These are phyloP conservation scores for Larix sibirica DNA, from an alignment of 83 land plant genomes.

Conservation along the genomic window DNA sequence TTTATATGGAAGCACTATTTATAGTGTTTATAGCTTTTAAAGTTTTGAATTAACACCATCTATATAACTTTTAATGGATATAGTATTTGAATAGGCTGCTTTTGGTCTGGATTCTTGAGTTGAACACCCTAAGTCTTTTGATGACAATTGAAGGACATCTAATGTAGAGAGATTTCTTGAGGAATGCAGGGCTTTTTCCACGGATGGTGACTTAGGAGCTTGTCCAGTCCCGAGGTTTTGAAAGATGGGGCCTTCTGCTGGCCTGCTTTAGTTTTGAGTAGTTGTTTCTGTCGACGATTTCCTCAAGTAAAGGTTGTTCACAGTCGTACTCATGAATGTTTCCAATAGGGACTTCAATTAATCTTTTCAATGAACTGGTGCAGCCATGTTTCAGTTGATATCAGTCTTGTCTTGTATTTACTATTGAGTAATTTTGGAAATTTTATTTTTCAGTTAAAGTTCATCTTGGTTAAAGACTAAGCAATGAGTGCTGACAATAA, in stretches of 20 bases:
- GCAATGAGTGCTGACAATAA: too few relatives aligned
- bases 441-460: neutral
- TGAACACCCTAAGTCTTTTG: neutral
- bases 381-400: neutral
- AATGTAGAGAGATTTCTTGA: conserved; percentile 4
- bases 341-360: neutral
- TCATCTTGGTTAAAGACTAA: neutral
- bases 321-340: neutral
- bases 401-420: neutral
- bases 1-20: neutral
- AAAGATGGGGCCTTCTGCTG: conserved; percentile 1
- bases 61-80: neutral
- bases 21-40: neutral
- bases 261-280: conserved; percentile 1
- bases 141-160: conserved; percentile 4
- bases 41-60: neutral
- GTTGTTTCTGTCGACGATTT: neutral
- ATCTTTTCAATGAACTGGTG: neutral
- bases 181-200: conserved; percentile 6
- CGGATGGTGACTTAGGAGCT: conserved; percentile 13
- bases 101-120: neutral
- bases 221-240: neutral
- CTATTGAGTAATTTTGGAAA: neutral
- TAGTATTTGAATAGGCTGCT: neutral
- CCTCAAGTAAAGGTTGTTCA: neutral